A percentile compares a stretch with the other conserved stretches of the same genome.
phyloP scores from a whole-genome alignment of 176 grass and related monocot species.

The Alloteropsis semialata region DNA sequence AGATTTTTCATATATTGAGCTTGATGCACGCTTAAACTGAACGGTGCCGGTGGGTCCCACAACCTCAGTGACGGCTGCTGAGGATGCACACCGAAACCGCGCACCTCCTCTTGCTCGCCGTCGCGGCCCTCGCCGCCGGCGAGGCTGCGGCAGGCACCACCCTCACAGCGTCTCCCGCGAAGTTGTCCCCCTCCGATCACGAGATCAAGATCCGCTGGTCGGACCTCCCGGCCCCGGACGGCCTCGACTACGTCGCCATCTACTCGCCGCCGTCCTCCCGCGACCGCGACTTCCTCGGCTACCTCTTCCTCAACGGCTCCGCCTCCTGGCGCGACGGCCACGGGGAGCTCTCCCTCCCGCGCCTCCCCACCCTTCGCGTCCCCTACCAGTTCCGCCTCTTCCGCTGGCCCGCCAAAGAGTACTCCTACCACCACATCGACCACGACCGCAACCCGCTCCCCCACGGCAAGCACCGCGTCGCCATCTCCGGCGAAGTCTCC shows the following conservation, averaged over 20 bases:
- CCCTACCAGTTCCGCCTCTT: slow-evolving; percentile 89
- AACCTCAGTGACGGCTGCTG: too few relatives aligned
- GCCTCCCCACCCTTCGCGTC: slow-evolving; percentile 58
- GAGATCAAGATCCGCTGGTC: slow-evolving; percentile 65
- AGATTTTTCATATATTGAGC: too few relatives aligned
- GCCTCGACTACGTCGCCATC: slow-evolving; percentile 77
- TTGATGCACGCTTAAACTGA: too few relatives aligned
- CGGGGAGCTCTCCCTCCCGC: slow-evolving; percentile 58
- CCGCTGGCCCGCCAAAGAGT: slow-evolving; percentile 71
- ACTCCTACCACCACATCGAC: slow-evolving; percentile 64
- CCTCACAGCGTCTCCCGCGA: slow-evolving; percentile 53
- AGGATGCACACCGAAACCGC: too few relatives aligned
- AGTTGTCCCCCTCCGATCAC: slow-evolving; percentile 33
- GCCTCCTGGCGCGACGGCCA: slow-evolving; percentile 45
- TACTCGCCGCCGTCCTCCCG: slow-evolving; percentile 79
- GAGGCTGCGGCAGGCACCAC: slow-evolving; percentile 36
- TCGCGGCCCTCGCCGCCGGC: slow-evolving; percentile 33
- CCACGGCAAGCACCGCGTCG: slow-evolving; percentile 55
- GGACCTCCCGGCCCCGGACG: slow-evolving; percentile 57
- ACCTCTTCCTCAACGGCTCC: slow-evolving; percentile 90
- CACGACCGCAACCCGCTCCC: slow-evolving; percentile 80
- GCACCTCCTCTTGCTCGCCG: slow-evolving; percentile 43
- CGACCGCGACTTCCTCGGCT: slow-evolving; percentile 77
- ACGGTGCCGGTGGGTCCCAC: too few relatives aligned
- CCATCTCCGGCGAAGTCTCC: slow-evolving; percentile 45